phyloP scores from a whole-genome alignment of 208 protist genomes.

The Tritrichomonas foetus region DNA sequence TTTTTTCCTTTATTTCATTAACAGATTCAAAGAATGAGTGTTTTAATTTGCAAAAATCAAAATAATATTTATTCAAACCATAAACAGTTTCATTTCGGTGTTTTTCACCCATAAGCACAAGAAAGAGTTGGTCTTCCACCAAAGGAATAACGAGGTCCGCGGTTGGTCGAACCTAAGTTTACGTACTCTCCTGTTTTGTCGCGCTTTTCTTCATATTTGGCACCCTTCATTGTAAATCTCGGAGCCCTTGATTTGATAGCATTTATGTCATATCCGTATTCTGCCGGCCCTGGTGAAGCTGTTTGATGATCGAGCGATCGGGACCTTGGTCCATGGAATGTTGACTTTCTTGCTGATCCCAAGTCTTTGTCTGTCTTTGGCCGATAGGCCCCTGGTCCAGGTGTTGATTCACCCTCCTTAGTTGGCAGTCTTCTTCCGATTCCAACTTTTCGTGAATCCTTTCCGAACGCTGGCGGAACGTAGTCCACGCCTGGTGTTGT shows the following conservation, averaged over 20 bases:
- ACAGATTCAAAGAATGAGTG: too few species aligned
- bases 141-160: background rate
- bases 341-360: background rate
- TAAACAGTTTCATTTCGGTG: too few species aligned
- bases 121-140: background rate
- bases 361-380: background rate
- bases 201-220: background rate
- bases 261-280: background rate
- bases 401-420: background rate
- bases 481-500: constrained; percentile 4
- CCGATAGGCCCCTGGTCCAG: background rate
- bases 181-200: background rate
- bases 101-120: background rate
- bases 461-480: background rate
- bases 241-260: background rate
- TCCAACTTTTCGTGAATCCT: background rate
- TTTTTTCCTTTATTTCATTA: too few species aligned
- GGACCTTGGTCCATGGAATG: background rate
- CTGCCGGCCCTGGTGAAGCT: background rate
- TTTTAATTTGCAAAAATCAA: too few species aligned
- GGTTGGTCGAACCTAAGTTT: background rate
- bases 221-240: background rate
- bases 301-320: background rate
- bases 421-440: background rate
- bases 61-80: too few species aligned